Conservation (phyloP, 1,284 basidiomycete genomes). For the Naganishia cerealis region DNA sequence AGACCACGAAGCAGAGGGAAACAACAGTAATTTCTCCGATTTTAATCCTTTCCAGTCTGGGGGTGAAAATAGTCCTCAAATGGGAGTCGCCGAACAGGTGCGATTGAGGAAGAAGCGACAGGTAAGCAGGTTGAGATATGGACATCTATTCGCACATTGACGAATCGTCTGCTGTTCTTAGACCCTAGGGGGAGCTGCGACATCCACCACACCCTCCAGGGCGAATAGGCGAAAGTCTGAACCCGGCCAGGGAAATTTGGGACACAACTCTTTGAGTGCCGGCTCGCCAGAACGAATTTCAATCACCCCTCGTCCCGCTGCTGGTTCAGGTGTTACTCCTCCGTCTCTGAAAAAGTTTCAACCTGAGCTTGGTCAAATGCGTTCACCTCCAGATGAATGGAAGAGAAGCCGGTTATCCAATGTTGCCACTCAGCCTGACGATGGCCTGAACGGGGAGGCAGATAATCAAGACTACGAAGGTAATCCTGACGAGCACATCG, state of each 20-base stretch:
- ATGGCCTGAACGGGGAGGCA: not conserved
- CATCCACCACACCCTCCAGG: conserved; percentile 1
- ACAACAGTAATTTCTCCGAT: conserved; percentile 24
- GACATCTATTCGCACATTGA: not conserved
- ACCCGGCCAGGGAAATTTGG: conserved; percentile 6
- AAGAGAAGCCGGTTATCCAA: conserved; percentile 27
- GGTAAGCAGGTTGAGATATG: not conserved
- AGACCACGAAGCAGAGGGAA: conserved; percentile 12
- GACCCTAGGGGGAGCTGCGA: conserved; percentile 11
- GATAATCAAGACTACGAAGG: conserved; percentile 1
- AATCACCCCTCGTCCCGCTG: not conserved
- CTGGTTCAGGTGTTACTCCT: conserved; percentile 7
- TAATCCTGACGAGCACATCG: conserved; percentile 24
- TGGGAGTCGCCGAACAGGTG: conserved; percentile 15
- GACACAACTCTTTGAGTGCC: not conserved
- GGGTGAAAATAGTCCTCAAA: conserved; percentile 21
- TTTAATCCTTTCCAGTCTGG: conserved; percentile 33
- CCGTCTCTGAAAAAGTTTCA: conserved; percentile 28
- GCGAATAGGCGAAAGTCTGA: conserved; percentile 24
- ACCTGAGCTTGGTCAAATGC: conserved; percentile 21
- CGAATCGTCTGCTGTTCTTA: not conserved
- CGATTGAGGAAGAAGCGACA: conserved; percentile 24
- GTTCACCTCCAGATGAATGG: conserved; percentile 15
- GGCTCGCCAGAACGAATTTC: conserved; percentile 12
- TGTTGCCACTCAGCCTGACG: conserved; percentile 12